phyloP scores from a whole-genome alignment of 2,329 filamentous ascomycete species.

The Fusarium setosum region DNA sequence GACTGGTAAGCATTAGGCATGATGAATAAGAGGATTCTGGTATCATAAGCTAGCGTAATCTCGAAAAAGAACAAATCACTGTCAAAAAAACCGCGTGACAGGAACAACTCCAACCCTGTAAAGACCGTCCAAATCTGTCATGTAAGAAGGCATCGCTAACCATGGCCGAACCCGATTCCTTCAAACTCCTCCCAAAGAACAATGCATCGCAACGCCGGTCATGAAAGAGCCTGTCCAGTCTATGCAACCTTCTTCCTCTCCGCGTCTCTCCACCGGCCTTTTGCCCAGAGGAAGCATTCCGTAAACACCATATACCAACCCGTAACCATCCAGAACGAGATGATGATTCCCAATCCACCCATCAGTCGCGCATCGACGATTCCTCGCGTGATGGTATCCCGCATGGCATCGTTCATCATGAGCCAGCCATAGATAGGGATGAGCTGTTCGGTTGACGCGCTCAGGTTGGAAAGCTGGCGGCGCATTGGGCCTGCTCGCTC shows the following conservation, averaged over 20 bases:
- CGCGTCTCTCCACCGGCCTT: conserved; percentile 45
- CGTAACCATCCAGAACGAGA: conserved; percentile 61
- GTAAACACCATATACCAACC: conserved; percentile 62
- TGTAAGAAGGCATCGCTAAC: conserved; percentile 8
- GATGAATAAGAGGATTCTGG: conserved; percentile 24
- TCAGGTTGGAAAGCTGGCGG: conserved; percentile 22
- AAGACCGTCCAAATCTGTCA: conserved; percentile 19
- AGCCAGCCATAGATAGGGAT: conserved; percentile 59
- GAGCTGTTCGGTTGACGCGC: conserved; percentile 44
- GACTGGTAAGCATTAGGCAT: neutral
- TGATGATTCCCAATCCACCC: conserved; percentile 58
- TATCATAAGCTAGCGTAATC: conserved; percentile 34
- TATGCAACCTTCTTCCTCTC: conserved; percentile 40
- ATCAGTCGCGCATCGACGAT: conserved; percentile 58
- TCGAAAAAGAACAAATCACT: neutral
- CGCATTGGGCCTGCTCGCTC: conserved; percentile 38
- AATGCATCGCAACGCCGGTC: conserved; percentile 5
- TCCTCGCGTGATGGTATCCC: conserved; percentile 48
- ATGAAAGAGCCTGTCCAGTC: neutral
- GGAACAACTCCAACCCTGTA: conserved; percentile 21
- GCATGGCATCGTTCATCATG: conserved; percentile 53
- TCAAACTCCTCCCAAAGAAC: conserved; percentile 10
- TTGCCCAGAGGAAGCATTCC: conserved; percentile 55
- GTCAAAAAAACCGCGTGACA: conserved; percentile 2
- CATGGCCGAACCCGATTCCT: neutral